phyloP scores from a whole-genome alignment of 345 rosid genomes.

The Moricandia moricandioides region DNA sequence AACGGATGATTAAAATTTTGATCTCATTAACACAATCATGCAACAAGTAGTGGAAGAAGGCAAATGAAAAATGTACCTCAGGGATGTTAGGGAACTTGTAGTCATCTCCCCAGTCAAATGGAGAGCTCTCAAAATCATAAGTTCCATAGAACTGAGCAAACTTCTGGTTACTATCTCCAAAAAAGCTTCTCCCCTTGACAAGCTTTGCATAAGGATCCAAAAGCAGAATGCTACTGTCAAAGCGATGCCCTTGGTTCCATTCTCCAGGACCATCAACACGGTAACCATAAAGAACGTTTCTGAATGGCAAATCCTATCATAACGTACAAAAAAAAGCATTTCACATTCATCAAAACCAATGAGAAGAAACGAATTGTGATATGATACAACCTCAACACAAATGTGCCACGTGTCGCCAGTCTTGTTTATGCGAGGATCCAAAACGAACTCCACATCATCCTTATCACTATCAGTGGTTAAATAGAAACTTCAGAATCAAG shows the following conservation, averaged over 20 bases:
- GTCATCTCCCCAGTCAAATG: constrained; percentile 83
- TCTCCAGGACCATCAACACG: constrained; percentile 77
- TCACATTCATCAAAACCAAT: not conserved
- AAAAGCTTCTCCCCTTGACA: constrained; percentile 69
- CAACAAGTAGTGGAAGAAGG: not conserved
- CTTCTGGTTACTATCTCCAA: constrained; percentile 67
- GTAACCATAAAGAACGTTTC: constrained; percentile 79
- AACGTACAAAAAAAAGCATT: not conserved
- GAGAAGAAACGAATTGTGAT: not conserved
- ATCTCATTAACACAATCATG: constrained; percentile 5
- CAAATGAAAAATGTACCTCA: constrained; percentile 50
- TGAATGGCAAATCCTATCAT: constrained; percentile 70
- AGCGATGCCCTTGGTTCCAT: constrained; percentile 86
- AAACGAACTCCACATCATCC: constrained; percentile 46
- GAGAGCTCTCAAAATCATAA: constrained; percentile 72
- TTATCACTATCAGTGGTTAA: constrained; percentile 42
- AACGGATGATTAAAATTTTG: not conserved
- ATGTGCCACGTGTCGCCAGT: constrained; percentile 95
- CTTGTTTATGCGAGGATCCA: constrained; percentile 71
- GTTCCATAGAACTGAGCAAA: constrained; percentile 69
- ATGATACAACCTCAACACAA: constrained; percentile 56
- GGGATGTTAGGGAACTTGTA: constrained; percentile 69
- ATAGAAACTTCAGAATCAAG: not conserved
- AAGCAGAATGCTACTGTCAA: constrained; percentile 58
- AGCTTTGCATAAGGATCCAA: constrained; percentile 91